A percentile compares a stretch with the other conserved stretches of the same genome.
Evolutionary conservation across 2,329 filamentous ascomycete genomes (phyloP).

Genomic region (Fusarium concolor): DNA sequence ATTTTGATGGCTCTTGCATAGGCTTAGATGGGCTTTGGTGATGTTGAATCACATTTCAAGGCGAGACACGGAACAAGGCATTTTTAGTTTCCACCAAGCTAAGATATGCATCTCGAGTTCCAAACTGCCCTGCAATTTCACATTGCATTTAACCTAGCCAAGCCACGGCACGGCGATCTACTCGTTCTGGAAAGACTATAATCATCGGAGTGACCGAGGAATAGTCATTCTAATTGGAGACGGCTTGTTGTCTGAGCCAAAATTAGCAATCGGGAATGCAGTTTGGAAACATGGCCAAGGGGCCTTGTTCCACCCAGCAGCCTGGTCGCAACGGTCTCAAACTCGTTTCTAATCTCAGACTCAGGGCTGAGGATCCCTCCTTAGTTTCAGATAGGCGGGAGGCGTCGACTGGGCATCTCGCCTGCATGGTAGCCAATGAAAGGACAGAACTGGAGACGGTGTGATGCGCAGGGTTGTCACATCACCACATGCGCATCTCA

Average conservation of each 20-base stretch:
- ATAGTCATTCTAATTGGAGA: not conserved
- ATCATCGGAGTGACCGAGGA: conserved; percentile 20
- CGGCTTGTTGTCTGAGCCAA: conserved; percentile 27
- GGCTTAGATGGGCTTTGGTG: conserved; percentile 11
- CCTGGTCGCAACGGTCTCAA: conserved; percentile 43
- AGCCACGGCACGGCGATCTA: conserved; percentile 5
- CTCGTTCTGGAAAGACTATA: conserved; percentile 24
- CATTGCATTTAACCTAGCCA: conserved; percentile 7
- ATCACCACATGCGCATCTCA: conserved; percentile 46
- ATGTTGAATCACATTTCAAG: conserved; percentile 28
- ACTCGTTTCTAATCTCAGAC: conserved; percentile 44
- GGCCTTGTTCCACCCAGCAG: conserved; percentile 39
- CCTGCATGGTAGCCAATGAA: conserved; percentile 40
- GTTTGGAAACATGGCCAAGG: conserved; percentile 31
- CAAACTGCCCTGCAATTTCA: conserved; percentile 21
- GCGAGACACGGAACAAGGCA: conserved; percentile 14
- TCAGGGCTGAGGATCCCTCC: conserved; percentile 33
- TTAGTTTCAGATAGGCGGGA: conserved; percentile 46
- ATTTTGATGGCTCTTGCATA: conserved; percentile 22
- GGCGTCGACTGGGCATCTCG: conserved; percentile 25
- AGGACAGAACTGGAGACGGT: conserved; percentile 35
- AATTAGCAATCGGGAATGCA: conserved; percentile 42
- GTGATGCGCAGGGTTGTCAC: conserved; percentile 47
- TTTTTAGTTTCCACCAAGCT: conserved; percentile 17
- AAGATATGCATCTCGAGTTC: conserved; percentile 5